These are phyloP conservation scores for Phytopythium litorale DNA, from an alignment of 352 stramenopile genomes.

Conservation along the genomic window DNA sequence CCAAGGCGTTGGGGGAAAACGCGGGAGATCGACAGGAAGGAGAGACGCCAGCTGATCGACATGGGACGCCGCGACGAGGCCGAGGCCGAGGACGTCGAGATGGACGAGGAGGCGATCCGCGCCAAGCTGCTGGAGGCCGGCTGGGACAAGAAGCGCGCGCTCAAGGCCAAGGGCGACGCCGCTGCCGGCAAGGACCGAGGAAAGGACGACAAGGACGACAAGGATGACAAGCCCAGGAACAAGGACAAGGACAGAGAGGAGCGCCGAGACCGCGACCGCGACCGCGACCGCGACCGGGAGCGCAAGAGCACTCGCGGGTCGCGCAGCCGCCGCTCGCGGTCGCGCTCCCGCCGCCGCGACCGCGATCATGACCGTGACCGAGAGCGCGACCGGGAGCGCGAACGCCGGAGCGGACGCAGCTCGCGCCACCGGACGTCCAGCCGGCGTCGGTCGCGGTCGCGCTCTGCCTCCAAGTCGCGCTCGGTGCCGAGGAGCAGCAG, in stretches of 20 bases:
- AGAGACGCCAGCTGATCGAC: neutral
- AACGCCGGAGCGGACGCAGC: conserved; percentile 27
- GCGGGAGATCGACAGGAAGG: neutral
- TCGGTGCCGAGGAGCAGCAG: conserved; percentile 19
- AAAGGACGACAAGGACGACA: neutral
- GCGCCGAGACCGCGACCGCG: conserved; percentile 7
- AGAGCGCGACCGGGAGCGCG: conserved; percentile 17
- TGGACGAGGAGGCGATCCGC: conserved; percentile 66
- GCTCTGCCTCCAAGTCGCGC: conserved; percentile 28
- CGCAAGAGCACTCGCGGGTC: conserved; percentile 17
- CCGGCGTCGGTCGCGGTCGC: conserved; percentile 28
- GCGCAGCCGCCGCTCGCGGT: conserved; percentile 14
- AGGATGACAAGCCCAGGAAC: neutral
- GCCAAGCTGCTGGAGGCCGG: conserved; percentile 67
- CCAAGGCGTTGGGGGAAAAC: too few species aligned
- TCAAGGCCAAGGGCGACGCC: conserved; percentile 18
- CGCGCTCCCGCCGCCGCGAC: conserved; percentile 18
- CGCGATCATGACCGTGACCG: conserved; percentile 1
- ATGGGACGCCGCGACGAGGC: conserved; percentile 8
- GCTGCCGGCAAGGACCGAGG: conserved; percentile 7
- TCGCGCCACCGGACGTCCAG: conserved; percentile 27
- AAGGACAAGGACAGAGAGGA: conserved; percentile 16
- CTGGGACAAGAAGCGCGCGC: conserved; percentile 52
- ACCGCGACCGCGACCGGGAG: conserved; percentile 11
- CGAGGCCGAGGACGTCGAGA: conserved; percentile 16